Evolutionary conservation across 2,329 filamentous ascomycete genomes (phyloP), one percentile per base, ranked within the genome.

Genomic region (Trichoderma asperellum): DNA sequence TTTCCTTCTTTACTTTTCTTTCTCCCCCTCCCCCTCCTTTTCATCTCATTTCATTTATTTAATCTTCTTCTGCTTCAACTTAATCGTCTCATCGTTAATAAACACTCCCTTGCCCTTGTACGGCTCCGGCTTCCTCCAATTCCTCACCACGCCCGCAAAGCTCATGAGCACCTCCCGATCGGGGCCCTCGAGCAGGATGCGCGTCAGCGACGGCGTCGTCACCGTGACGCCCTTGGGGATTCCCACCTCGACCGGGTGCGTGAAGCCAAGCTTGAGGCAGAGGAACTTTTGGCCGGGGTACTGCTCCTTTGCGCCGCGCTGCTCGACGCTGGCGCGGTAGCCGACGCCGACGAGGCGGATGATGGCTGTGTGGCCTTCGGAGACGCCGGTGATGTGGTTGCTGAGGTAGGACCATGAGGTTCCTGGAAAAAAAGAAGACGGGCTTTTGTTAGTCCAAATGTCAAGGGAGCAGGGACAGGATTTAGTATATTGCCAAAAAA

Each of bases 41-140:
- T 43, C 40, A 4, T n/a, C 16, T 55, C 32, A 24, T 32, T 1
- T 63, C 74, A 57, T 77, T 84, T 89, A 96, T 86, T 94, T 95
- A 81, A 95, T 93, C 88, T 95, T 96, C 91, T 97, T 99, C 77
- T 93, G 91, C 90, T 99, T 99, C 81, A 99, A 81, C 87, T 92
- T 97, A 83, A 99, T 97, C 35, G 94, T 97, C 86, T 99, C 94
- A 72, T 94, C 93, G 77, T 98, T 96, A 76, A 99, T 91, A 79
- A 98, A 99, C 75, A 99, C 97, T 75, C 96, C 96, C 89, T 99
- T 98, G 74, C 96, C 96, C 88, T 99, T 99, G 83, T 99, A 99
- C 73, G 96, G 96, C 83, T 99, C 96, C 35, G 96, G 96, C 73
- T 87, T 88, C 78, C 96, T 90, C 95, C 95, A 98, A 81, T 85